phyloP scores from a whole-genome alignment of 2,329 filamentous ascomycete species.

The Aspergillus pseudonomiae region DNA sequence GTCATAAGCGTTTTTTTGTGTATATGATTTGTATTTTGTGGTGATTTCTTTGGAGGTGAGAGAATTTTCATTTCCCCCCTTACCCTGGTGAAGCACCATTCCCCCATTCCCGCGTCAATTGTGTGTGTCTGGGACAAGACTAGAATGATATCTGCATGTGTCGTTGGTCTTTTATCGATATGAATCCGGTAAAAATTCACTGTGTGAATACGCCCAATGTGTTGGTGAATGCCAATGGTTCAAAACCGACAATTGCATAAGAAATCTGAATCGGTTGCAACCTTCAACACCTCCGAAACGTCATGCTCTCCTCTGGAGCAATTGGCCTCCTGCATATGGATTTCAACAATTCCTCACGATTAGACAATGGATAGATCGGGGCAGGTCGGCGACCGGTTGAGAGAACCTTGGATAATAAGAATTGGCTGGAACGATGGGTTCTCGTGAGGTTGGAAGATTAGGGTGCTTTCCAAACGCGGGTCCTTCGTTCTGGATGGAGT shows the following conservation, averaged over 20 bases:
- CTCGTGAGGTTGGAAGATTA: neutral
- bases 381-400: neutral
- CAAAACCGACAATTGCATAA: conserved; percentile 16
- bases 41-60: conserved; percentile 30
- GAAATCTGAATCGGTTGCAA: conserved; percentile 9
- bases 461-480: conserved; percentile 3
- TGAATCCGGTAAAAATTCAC: conserved; percentile 6
- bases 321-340: conserved; percentile 2
- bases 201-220: conserved; percentile 9
- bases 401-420: neutral
- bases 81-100: conserved; percentile 1
- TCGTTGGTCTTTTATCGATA: neutral
- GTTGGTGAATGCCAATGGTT: conserved; percentile 12
- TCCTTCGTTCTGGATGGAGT: conserved; percentile 8
- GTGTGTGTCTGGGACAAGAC: neutral
- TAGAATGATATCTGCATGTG: conserved; percentile 3
- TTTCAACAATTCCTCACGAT: conserved; percentile 3
- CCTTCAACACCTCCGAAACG: conserved; percentile 9
- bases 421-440: conserved; percentile 4
- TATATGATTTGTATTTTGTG: conserved; percentile 28
- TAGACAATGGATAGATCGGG: neutral
- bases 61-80: conserved; percentile 15
- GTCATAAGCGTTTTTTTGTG: conserved; percentile 26
- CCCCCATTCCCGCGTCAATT: conserved; percentile 4
- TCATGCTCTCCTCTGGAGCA: neutral